These are phyloP conservation scores for Saccharomyces hybrid DNA, from an alignment of 1,139 yeast species.

Conservation along the genomic window DNA sequence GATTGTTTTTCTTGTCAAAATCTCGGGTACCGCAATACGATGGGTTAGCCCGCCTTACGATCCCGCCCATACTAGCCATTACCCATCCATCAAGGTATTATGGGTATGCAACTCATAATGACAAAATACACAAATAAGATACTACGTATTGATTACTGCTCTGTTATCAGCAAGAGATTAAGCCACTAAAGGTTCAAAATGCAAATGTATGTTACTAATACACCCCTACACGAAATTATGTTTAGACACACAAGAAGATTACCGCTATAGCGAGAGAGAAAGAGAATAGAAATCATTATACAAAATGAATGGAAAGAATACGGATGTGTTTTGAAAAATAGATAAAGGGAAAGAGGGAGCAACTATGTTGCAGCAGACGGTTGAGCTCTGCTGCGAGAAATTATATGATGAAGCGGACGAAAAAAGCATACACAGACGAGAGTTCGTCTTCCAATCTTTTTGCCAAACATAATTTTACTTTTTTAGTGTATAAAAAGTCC, in stretches of 20 bases:
- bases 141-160: neutral
- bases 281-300: neutral
- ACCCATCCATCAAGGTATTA: neutral
- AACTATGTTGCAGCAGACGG: too few relatives aligned
- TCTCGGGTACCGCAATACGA: neutral
- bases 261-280: neutral
- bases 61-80: neutral
- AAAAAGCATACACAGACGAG: neutral
- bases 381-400: neutral
- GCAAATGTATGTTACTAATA: conserved; percentile 30
- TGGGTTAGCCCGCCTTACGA: neutral
- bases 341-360: neutral
- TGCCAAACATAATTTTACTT: neutral
- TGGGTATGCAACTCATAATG: neutral
- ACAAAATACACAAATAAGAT: neutral
- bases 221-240: neutral
- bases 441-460: neutral
- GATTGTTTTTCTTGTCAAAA: neutral
- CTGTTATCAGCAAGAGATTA: conserved; percentile 4
- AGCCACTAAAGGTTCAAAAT: conserved; percentile 31
- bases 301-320: conserved; percentile 19
- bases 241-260: neutral
- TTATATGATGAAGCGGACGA: neutral
- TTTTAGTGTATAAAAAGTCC: neutral
- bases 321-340: conserved; percentile 26